A percentile compares a stretch with the other conserved stretches of the same genome.
Evolutionary conservation across 2,329 filamentous ascomycete genomes (phyloP).

Genomic region (Ascochyta clinopodiicola): DNA sequence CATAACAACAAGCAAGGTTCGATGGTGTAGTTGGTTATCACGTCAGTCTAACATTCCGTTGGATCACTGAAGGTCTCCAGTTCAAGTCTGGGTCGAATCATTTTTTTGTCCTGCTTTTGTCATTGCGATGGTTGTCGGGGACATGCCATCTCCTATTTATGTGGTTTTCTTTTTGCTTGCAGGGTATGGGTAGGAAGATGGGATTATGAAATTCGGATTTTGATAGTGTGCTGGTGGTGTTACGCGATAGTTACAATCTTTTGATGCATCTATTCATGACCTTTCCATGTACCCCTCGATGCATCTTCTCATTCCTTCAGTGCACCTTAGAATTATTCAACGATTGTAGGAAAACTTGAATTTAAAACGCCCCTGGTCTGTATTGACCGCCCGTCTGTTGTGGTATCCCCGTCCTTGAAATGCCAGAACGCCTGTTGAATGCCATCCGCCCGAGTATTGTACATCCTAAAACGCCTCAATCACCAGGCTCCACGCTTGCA

Average conservation of each 20-base stretch:
- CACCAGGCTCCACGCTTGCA: slow-evolving; percentile 16
- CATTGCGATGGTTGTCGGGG: too few relatives aligned
- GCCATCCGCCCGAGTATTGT: slow-evolving; percentile 3
- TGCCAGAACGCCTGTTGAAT: slow-evolving; percentile 17
- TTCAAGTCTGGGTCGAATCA: slow-evolving; percentile 23
- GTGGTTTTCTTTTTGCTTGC: too few relatives aligned
- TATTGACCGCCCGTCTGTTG: slow-evolving; percentile 13
- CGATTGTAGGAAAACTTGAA: not conserved
- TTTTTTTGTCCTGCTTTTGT: not conserved
- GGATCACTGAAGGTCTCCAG: slow-evolving; percentile 20
- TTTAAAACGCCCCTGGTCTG: slow-evolving; percentile 11
- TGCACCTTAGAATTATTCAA: not conserved
- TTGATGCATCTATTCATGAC: not conserved
- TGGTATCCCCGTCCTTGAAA: slow-evolving; percentile 19
- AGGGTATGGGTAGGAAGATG: too few relatives aligned
- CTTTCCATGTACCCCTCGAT: not conserved
- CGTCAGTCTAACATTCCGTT: slow-evolving; percentile 52
- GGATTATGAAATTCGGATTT: too few relatives aligned
- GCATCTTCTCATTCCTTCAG: not conserved
- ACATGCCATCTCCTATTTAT: too few relatives aligned
- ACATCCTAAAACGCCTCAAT: not conserved
- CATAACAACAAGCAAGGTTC: slow-evolving; percentile 1
- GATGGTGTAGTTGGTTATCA: slow-evolving; percentile 56
- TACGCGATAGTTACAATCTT: not conserved
- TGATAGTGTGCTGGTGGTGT: too few relatives aligned